Evolutionary conservation across 2,329 filamentous ascomycete species (phyloP).

Genomic region (Talaromyces sp.): DNA sequence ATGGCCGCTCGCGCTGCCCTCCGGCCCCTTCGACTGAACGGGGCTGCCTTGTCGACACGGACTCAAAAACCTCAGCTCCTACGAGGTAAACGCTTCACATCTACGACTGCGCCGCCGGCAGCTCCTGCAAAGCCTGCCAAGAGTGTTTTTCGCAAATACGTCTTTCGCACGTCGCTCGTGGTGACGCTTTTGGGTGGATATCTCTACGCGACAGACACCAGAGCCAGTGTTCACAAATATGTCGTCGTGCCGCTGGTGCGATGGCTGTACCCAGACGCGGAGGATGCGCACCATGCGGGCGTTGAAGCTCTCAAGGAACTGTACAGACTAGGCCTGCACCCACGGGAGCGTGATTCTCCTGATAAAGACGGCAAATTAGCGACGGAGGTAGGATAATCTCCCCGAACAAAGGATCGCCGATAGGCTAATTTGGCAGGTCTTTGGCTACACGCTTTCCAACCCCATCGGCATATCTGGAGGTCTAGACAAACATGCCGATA

Average conservation of each 20-base stretch:
- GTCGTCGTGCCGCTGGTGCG: slow-evolving; percentile 49
- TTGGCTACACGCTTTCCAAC: slow-evolving; percentile 71
- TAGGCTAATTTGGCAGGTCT: slow-evolving; percentile 49
- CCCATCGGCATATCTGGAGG: slow-evolving; percentile 94
- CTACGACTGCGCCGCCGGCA: slow-evolving; percentile 3
- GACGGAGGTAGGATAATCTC: slow-evolving; percentile 38
- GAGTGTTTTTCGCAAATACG: slow-evolving; percentile 22
- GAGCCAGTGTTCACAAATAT: slow-evolving; percentile 65
- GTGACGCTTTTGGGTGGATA: slow-evolving; percentile 49
- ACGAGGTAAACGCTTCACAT: slow-evolving; percentile 6
- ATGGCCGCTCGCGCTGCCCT: background rate
- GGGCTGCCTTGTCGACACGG: background rate
- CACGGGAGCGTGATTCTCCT: slow-evolving; percentile 68
- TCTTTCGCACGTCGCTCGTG: slow-evolving; percentile 48
- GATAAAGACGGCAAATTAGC: slow-evolving; percentile 51
- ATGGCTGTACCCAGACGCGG: slow-evolving; percentile 46
- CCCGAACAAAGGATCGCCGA: too few species aligned
- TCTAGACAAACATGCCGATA: slow-evolving; percentile 88
- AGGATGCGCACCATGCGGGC: slow-evolving; percentile 85
- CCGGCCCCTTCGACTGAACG: background rate
- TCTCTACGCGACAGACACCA: slow-evolving; percentile 69
- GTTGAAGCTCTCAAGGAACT: slow-evolving; percentile 66
- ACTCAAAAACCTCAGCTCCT: background rate
- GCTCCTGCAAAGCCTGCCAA: slow-evolving; percentile 21
- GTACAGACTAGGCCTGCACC: slow-evolving; percentile 70